Percentiles rank a stretch among this genome's conserved stretches.
phyloP scores from a whole-genome alignment of 2,329 filamentous ascomycete genomes.

The Colletotrichum musicola region DNA sequence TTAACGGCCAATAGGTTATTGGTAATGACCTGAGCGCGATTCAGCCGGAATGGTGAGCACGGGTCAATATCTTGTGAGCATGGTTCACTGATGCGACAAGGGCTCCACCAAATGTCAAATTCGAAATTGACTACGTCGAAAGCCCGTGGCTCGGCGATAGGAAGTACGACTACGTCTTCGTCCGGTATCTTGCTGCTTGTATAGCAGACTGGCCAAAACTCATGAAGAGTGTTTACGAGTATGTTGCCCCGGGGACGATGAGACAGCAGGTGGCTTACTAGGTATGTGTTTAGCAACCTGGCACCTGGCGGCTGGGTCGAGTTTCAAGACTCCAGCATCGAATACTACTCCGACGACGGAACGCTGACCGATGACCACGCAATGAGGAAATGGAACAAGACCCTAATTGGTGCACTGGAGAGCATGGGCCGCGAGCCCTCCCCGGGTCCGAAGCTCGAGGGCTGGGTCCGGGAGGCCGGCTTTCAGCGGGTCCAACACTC shows the following conservation, averaged over 20 bases:
- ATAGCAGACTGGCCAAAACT: constrained; percentile 49
- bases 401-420: constrained; percentile 11
- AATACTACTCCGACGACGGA: constrained; percentile 42
- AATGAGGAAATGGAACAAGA: constrained; percentile 37
- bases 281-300: constrained; percentile 43
- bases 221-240: constrained; percentile 43
- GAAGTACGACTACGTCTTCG: constrained; percentile 52
- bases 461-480: constrained; percentile 50
- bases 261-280: not conserved
- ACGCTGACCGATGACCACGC: constrained; percentile 31
- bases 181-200: constrained; percentile 48
- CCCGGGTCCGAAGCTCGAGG: constrained; percentile 41
- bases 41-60: constrained; percentile 44
- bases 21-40: constrained; percentile 49
- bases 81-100: constrained; percentile 9
- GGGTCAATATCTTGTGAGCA: too few relatives aligned
- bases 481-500: constrained; percentile 50
- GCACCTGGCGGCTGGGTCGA: constrained; percentile 50
- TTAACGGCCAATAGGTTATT: constrained; percentile 38
- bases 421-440: not conserved
- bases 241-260: not conserved
- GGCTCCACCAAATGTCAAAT: constrained; percentile 51
- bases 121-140: constrained; percentile 53
- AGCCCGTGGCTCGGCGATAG: constrained; percentile 43
- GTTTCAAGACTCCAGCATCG: constrained; percentile 41